Evolutionary conservation across 495 filamentous ascomycete genomes (phyloP).

Genomic region (Sporormia fimetaria): DNA sequence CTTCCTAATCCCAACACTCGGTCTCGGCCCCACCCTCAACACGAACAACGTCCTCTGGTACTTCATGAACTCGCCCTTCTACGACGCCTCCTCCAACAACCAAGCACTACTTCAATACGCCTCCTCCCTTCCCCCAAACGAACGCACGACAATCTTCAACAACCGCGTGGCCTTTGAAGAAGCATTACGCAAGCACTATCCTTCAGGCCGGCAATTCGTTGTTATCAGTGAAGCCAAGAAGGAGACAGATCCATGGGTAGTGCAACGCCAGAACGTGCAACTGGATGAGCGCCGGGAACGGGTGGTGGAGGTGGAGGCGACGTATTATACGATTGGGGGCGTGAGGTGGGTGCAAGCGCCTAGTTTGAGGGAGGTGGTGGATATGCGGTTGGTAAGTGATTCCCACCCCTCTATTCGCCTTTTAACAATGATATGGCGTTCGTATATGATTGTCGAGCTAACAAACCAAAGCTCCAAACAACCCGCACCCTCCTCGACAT

Average conservation of each 20-base stretch:
- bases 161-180: slow-evolving; percentile 73
- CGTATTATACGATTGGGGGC: slow-evolving; percentile 75
- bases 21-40: slow-evolving; percentile 7
- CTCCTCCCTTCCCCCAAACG: slow-evolving; percentile 45
- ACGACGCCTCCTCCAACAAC: slow-evolving; percentile 82
- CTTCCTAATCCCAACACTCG: not conserved
- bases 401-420: not conserved
- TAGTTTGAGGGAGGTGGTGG: slow-evolving; percentile 62
- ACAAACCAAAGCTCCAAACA: slow-evolving; percentile 42
- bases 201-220: slow-evolving; percentile 40
- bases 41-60: slow-evolving; percentile 59
- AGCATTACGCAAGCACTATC: slow-evolving; percentile 58
- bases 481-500: slow-evolving; percentile 57
- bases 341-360: slow-evolving; percentile 80
- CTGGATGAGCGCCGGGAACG: slow-evolving; percentile 42
- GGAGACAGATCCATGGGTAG: slow-evolving; percentile 71
- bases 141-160: slow-evolving; percentile 45
- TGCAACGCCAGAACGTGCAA: slow-evolving; percentile 70
- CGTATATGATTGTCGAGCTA: slow-evolving; percentile 16
- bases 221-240: slow-evolving; percentile 38
- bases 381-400: slow-evolving; percentile 55
- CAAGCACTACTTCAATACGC: slow-evolving; percentile 64
- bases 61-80: slow-evolving; percentile 83
- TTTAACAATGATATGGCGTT: not conserved
- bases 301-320: slow-evolving; percentile 59